Evolutionary conservation across 1,284 basidiomycete species (phyloP), one percentile per base, ranked within the genome.

Genomic region (Garcileccinum viscosum): DNA sequence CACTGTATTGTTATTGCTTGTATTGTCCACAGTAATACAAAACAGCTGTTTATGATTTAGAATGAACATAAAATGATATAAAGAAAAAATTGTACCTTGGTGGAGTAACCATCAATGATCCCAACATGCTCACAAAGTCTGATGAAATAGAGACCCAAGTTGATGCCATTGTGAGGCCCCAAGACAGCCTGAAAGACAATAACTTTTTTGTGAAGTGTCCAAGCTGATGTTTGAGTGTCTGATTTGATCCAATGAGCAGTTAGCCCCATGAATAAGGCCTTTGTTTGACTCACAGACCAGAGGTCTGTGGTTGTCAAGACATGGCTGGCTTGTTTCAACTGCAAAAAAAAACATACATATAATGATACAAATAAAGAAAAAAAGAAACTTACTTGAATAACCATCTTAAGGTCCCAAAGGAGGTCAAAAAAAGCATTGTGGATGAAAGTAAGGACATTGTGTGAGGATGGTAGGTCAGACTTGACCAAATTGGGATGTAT

Each of bases 401-500:
- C 40, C 4, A 22, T 12, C 19, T 42, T 42, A 3, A 42, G 40
- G 15, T 42, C 40, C 19, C 17, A n/a, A 22, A 47, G 17, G 56
- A 58, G 33, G 19, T 33, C 7, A 6, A 59, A 2, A 12, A 59
- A 59, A 3, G 30, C 32, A 35, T 59, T 59, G 12, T 33, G 56
- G 19, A 59, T 59, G 32, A 59, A 59, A 1, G 1, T 33, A 6
- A 6, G 5, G 12, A 59, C 11, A 59, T 59, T n/a, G 7, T 59
- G 22, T 9, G 56, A 14, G 1, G 1, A 32, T 8, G 56, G 56
- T 33, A 59, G n/a, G 56, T 59, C 56, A 4, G n/a, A 33, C n/a
- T 33, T 33, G 12, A 19, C n/a, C 3, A 1, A 5, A 0, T 0
- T 22, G 12, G 56, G 56, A 14, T 1, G 0, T 32, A 59, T 59